These are phyloP conservation scores for Sporothrix inflata DNA, from an alignment of 2,329 filamentous ascomycete genomes.

Conservation along the genomic window DNA sequence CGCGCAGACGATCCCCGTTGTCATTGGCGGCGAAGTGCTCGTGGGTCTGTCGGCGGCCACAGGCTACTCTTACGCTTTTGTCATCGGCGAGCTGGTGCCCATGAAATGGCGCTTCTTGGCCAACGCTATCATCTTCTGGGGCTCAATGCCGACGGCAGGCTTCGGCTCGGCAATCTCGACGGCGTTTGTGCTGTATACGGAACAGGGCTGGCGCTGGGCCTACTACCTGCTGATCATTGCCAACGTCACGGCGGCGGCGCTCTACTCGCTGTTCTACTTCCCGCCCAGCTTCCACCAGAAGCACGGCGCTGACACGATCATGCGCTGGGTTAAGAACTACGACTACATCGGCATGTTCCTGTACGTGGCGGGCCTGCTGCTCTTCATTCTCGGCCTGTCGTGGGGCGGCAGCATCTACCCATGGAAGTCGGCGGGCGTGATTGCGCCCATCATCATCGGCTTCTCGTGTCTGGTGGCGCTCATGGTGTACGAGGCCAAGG, in stretches of 20 bases:
- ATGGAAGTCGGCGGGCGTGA: slow-evolving; percentile 46
- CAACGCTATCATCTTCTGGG: slow-evolving; percentile 30
- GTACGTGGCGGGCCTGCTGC: slow-evolving; percentile 51
- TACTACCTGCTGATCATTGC: slow-evolving; percentile 34
- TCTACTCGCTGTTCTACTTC: slow-evolving; percentile 34
- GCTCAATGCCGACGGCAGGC: slow-evolving; percentile 32
- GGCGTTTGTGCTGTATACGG: slow-evolving; percentile 29
- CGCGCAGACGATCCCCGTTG: slow-evolving; percentile 26
- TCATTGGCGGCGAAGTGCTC: slow-evolving; percentile 33
- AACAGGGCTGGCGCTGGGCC: slow-evolving; percentile 33
- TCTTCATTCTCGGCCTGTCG: slow-evolving; percentile 53
- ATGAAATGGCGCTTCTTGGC: slow-evolving; percentile 33
- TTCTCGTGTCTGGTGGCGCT: slow-evolving; percentile 33
- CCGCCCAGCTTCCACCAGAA: slow-evolving; percentile 34
- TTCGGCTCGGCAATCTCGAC: slow-evolving; percentile 31
- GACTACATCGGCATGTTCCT: slow-evolving; percentile 55
- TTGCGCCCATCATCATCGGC: slow-evolving; percentile 32
- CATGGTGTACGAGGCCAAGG: slow-evolving; percentile 41
- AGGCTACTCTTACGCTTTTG: slow-evolving; percentile 33
- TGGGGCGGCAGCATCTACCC: slow-evolving; percentile 47
- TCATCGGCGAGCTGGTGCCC: slow-evolving; percentile 36
- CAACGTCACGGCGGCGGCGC: slow-evolving; percentile 31
- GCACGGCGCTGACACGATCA: slow-evolving; percentile 26
- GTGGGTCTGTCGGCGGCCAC: slow-evolving; percentile 32
- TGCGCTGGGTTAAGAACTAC: slow-evolving; percentile 38